Base-by-base conservation (phyloP, 805 yeast species). In the Kregervanrija delftensis region DNA sequence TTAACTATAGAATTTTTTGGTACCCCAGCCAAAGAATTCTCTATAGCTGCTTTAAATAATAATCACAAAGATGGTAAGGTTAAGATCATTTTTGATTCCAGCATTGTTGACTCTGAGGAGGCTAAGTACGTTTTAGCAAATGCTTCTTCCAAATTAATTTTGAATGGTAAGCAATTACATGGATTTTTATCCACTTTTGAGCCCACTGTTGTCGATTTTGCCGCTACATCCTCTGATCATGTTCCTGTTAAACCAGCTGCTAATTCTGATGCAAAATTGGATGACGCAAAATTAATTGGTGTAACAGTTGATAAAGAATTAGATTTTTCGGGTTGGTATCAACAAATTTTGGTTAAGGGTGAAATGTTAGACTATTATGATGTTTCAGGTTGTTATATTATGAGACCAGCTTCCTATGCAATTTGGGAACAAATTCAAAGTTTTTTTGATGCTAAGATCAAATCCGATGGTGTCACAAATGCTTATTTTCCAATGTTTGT, bases 401-500 rank as follows among this genome's bases (percentile, higher is more conserved):
- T 93, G 75, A 84, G 97, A 69, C 99, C 99, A 45, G 86, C 90
- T 56, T 90, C 98, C 9, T 93, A 88, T 67, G 71, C 82, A 47
- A 80, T 93, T 49, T 93, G 99, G 99, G 99, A 93, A 73, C 70
- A 74, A 49, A 91, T 93, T 61, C 98, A 90, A 71, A 72, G 69
- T 55, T 93, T 81, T 81, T 91, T 93, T 64, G 86, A 93, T 68
- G 68, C 56, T 22, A 71, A 74, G 55, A 93, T 93, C 70, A 91
- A 89, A 72, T 72, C 76, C 43, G 66, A 93, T 56, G 99, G 97
- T 53, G 99, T 95, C 48, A 80, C 83, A 59, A 93, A 93, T 68
- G 84, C 97, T 22, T 91, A 91, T 67, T 93, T 93, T 85, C 99
- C 99, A 52, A 87, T 93, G 97, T 93, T 93, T 62, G 98, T 93